phyloP scores from a whole-genome alignment of 805 yeast species.

The Cyberlindnera maclurae region DNA sequence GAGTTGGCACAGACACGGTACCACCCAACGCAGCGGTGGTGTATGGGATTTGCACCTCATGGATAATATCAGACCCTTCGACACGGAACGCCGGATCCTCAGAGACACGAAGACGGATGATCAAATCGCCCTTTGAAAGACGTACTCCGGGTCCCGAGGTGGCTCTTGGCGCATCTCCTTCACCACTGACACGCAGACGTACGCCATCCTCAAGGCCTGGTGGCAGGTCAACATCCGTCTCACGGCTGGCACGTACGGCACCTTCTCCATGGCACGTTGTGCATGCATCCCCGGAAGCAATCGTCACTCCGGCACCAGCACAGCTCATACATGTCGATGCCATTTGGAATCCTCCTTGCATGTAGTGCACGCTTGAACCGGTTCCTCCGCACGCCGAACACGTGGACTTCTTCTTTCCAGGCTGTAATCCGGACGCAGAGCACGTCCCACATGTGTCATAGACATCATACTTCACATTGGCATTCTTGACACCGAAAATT shows the following conservation, averaged over 20 bases:
- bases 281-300: constrained; percentile 67
- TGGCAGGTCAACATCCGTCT: constrained; percentile 81
- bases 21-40: constrained; percentile 98
- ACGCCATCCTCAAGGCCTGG: constrained; percentile 85
- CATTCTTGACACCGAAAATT: constrained; percentile 64
- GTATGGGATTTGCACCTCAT: constrained; percentile 67
- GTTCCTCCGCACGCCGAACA: constrained; percentile 90
- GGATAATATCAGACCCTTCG: constrained; percentile 57
- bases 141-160: constrained; percentile 65
- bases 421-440: constrained; percentile 78
- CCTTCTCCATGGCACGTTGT: constrained; percentile 84
- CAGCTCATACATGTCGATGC: constrained; percentile 86
- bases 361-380: constrained; percentile 78
- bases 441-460: constrained; percentile 75
- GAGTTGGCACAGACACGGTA: constrained; percentile 80
- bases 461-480: constrained; percentile 61
- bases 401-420: constrained; percentile 64
- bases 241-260: constrained; percentile 56
- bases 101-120: constrained; percentile 70
- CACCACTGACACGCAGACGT: constrained; percentile 74
- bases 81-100: constrained; percentile 69
- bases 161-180: constrained; percentile 83
- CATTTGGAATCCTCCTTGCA: constrained; percentile 95
- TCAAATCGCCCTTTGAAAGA: constrained; percentile 78
- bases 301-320: constrained; percentile 80